Conservation (phyloP, 257 asterid genomes). For the Marsdenia floribunda region DNA sequence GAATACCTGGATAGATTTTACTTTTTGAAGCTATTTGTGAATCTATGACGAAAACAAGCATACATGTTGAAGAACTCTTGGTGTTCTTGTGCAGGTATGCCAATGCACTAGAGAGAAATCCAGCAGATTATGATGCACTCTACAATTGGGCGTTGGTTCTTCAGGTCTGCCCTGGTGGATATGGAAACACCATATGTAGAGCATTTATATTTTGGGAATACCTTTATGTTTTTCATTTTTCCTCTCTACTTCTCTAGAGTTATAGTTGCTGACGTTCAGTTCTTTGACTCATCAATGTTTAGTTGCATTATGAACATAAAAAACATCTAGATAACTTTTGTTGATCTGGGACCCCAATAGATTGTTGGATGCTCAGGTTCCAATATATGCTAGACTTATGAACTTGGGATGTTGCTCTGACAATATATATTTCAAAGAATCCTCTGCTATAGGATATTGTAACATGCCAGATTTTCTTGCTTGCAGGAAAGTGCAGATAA, state of each 20-base stretch:
- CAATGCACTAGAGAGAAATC: conserved; percentile 82
- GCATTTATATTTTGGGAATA: conserved; percentile 10
- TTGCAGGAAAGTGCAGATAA: conserved; percentile 99
- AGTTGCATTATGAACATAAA: background rate
- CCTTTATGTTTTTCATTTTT: background rate
- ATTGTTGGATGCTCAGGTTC: background rate
- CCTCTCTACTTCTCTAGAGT: conserved; percentile 10
- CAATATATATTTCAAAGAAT: conserved; percentile 14
- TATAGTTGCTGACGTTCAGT: background rate
- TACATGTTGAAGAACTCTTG: conserved; percentile 15
- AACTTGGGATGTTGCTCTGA: background rate
- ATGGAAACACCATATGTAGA: conserved; percentile 2
- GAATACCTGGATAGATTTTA: background rate
- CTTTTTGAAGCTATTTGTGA: background rate
- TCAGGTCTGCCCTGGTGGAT: conserved; percentile 55
- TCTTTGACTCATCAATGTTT: background rate
- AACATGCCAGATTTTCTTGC: conserved; percentile 19
- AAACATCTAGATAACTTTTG: background rate
- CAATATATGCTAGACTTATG: background rate
- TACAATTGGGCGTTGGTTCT: conserved; percentile 99
- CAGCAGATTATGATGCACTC: conserved; percentile 91
- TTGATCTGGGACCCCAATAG: background rate
- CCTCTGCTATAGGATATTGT: conserved; percentile 5
- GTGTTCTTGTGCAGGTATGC: conserved; percentile 67
- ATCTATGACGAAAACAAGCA: conserved; percentile 3